phyloP scores from a whole-genome alignment of 352 stramenopile species.

The Pythium plurisporium region DNA sequence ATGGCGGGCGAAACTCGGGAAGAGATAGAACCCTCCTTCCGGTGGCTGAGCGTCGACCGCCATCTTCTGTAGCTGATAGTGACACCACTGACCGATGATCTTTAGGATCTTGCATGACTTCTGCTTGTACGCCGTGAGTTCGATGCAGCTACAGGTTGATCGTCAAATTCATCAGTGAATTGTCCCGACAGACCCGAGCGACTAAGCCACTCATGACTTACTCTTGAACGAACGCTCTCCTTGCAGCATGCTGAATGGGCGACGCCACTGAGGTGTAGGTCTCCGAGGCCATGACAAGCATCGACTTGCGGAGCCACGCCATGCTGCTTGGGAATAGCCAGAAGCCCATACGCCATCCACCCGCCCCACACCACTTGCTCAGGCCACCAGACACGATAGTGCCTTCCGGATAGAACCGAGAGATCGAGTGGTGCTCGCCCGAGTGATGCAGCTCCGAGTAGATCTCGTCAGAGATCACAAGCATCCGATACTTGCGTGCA shows the following conservation, averaged over 20 bases:
- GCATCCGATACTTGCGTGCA: constrained; percentile 79
- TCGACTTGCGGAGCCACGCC: constrained; percentile 78
- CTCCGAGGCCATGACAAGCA: constrained; percentile 88
- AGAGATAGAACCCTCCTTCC: constrained; percentile 81
- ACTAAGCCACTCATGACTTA: constrained; percentile 27
- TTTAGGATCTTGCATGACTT: constrained; percentile 81
- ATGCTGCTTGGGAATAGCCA: constrained; percentile 80
- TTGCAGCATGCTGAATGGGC: constrained; percentile 81
- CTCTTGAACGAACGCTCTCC: constrained; percentile 71
- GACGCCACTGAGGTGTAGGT: constrained; percentile 86
- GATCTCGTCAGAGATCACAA: constrained; percentile 89
- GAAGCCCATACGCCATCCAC: constrained; percentile 86
- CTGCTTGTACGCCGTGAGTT: constrained; percentile 73
- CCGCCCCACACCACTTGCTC: constrained; percentile 86
- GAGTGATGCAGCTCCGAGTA: constrained; percentile 83
- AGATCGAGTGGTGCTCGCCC: constrained; percentile 74
- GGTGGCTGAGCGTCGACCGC: constrained; percentile 72
- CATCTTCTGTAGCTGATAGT: constrained; percentile 84
- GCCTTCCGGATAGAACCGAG: constrained; percentile 81
- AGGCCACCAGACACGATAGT: constrained; percentile 85
- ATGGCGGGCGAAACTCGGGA: constrained; percentile 75
- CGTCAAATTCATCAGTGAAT: neutral
- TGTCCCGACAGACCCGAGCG: neutral
- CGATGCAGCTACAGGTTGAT: constrained; percentile 48
- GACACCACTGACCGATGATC: constrained; percentile 77